phyloP scores from a whole-genome alignment of 2,329 filamentous ascomycete species.

The Talaromyces piceae region DNA sequence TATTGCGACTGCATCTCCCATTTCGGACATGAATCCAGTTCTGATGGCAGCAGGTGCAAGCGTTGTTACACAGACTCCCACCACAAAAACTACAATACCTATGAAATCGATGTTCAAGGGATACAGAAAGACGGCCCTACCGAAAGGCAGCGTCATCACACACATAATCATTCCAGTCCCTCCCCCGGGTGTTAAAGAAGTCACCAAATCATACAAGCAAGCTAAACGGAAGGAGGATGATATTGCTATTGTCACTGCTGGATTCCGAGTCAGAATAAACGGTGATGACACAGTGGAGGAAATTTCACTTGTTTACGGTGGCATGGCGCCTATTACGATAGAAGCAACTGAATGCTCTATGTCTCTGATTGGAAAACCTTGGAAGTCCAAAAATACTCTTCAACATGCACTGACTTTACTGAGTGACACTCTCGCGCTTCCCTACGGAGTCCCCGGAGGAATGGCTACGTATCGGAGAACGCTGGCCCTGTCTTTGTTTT shows the following conservation, averaged over 20 bases:
- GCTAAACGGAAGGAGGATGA: conserved; percentile 96
- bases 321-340: conserved; percentile 90
- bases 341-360: conserved; percentile 67
- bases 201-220: conserved; percentile 87
- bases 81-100: conserved; percentile 69
- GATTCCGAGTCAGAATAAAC: conserved; percentile 59
- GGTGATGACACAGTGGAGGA: conserved; percentile 64
- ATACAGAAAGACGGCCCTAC: conserved; percentile 76
- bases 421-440: conserved; percentile 77
- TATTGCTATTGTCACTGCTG: conserved; percentile 92
- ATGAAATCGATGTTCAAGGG: conserved; percentile 91
- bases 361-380: conserved; percentile 75
- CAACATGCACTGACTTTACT: conserved; percentile 66
- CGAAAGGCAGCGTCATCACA: conserved; percentile 74
- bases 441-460: conserved; percentile 86
- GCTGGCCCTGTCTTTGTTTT: conserved; percentile 88
- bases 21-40: conserved; percentile 92
- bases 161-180: conserved; percentile 78
- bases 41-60: conserved; percentile 80
- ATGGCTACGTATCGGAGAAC: conserved; percentile 97
- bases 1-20: conserved; percentile 86
- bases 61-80: conserved; percentile 69
- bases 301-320: conserved; percentile 80
- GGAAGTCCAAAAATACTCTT: conserved; percentile 79
- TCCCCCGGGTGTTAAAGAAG: conserved; percentile 65